These are phyloP conservation scores for Lignosus rhinocerotis DNA, from an alignment of 1,284 basidiomycete species.

Conservation along the genomic window DNA sequence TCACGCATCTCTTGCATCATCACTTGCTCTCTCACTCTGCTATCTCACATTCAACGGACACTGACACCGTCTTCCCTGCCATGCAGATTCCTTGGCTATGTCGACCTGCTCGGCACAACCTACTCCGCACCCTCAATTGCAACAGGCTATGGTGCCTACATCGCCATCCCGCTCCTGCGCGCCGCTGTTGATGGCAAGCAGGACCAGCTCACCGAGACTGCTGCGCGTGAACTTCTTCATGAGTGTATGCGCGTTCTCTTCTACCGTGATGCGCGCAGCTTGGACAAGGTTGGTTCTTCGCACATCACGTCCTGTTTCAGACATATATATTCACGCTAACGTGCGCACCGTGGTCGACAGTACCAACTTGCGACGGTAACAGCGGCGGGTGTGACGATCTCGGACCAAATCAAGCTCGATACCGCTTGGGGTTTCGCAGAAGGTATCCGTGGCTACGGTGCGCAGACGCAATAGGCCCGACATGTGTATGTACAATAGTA, in stretches of 20 bases:
- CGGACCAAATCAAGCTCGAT: conserved; percentile 75
- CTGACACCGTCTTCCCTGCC: neutral
- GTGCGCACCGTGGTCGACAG: conserved; percentile 40
- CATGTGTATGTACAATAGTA: neutral
- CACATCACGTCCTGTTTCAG: neutral
- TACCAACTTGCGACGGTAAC: conserved; percentile 96
- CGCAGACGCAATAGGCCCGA: conserved; percentile 56
- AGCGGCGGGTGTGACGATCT: conserved; percentile 75
- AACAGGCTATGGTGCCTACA: conserved; percentile 94
- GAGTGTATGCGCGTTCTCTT: conserved; percentile 94
- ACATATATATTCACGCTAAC: neutral
- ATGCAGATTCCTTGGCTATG: conserved; percentile 86
- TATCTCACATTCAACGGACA: neutral
- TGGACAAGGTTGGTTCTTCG: conserved; percentile 80
- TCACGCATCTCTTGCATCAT: neutral
- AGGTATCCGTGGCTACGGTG: conserved; percentile 84
- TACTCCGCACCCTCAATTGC: conserved; percentile 95
- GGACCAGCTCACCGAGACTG: conserved; percentile 73
- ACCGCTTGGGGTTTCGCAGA: conserved; percentile 95
- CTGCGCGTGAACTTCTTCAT: conserved; percentile 81
- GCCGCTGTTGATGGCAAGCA: conserved; percentile 88
- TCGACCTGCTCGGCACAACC: conserved; percentile 96
- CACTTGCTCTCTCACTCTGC: neutral
- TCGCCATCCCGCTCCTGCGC: conserved; percentile 91
- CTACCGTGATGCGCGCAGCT: conserved; percentile 94